phyloP scores from a whole-genome alignment of 1,284 basidiomycete genomes.

The Testicularia cyperi region DNA sequence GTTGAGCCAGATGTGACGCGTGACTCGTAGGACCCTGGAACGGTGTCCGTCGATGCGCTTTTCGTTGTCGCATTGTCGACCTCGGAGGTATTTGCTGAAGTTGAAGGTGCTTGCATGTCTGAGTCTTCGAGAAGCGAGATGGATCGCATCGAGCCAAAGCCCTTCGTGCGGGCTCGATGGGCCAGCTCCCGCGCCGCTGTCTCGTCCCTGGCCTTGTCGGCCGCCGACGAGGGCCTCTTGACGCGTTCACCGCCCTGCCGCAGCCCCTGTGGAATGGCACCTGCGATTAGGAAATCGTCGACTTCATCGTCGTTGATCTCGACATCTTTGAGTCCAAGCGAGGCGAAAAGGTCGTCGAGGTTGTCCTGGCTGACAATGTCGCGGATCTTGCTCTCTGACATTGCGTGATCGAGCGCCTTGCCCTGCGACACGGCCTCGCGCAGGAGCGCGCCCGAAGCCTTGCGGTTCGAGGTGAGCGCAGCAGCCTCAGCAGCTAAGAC shows the following conservation, averaged over 20 bases:
- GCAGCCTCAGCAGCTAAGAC: conserved; percentile 49
- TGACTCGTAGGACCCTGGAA: no score
- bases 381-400: conserved; percentile 32
- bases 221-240: conserved; percentile 18
- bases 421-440: conserved; percentile 38
- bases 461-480: conserved; percentile 37
- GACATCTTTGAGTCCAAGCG: conserved; percentile 48
- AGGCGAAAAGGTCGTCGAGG: conserved; percentile 52
- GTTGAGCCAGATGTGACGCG: no score
- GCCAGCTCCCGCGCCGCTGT: conserved; percentile 38
- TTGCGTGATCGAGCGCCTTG: conserved; percentile 36
- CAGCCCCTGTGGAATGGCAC: conserved; percentile 43
- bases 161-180: conserved; percentile 30
- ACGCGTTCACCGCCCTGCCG: conserved; percentile 34
- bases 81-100: no score
- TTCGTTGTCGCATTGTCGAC: no score
- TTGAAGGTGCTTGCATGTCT: no score
- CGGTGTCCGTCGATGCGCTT: no score
- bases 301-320: conserved; percentile 51
- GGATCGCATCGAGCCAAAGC: conserved; percentile 16
- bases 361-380: conserved; percentile 39
- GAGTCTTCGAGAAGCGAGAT: conserved; percentile 7
- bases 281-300: conserved; percentile 48
- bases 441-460: conserved; percentile 31
- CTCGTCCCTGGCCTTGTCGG: conserved; percentile 44